phyloP scores from a whole-genome alignment of 1,284 basidiomycete genomes.

The Porogramme epimiltina region DNA sequence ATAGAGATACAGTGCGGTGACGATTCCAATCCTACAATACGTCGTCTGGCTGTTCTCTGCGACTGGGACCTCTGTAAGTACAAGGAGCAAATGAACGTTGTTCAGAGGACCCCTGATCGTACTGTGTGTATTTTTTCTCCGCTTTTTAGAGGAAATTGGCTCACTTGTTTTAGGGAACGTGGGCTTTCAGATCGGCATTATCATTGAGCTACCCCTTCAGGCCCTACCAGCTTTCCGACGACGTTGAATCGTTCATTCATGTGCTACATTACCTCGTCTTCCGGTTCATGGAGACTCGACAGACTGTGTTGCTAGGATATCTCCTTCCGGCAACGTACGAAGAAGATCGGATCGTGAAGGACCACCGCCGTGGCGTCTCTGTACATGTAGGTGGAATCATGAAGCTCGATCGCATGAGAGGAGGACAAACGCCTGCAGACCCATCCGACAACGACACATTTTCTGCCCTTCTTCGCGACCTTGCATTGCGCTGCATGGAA shows the following conservation, averaged over 20 bases:
- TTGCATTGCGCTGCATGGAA: too few species aligned
- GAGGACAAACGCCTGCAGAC: too few species aligned
- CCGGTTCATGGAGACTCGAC: not conserved
- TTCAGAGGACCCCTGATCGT: not conserved
- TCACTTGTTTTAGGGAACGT: conserved; percentile 10
- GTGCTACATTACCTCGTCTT: not conserved
- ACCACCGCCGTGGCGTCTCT: not conserved
- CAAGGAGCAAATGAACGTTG: not conserved
- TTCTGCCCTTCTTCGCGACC: too few species aligned
- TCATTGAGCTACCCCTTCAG: conserved; percentile 4
- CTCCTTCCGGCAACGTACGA: not conserved
- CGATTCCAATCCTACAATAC: not conserved
- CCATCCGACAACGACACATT: too few species aligned
- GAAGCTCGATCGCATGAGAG: not conserved
- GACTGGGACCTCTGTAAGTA: conserved; percentile 12
- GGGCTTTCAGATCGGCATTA: conserved; percentile 13
- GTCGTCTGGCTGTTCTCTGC: not conserved
- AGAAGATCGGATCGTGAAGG: not conserved
- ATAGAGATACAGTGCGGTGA: not conserved
- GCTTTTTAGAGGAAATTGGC: too few species aligned
- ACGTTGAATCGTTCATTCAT: conserved; percentile 17
- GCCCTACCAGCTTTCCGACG: conserved; percentile 11
- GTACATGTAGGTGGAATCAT: not conserved
- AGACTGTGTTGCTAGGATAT: not conserved
- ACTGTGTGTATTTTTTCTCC: not conserved